These are phyloP conservation scores for Leptodontidium sp. DNA, from an alignment of 2,329 filamentous ascomycete species.

Conservation along the genomic window DNA sequence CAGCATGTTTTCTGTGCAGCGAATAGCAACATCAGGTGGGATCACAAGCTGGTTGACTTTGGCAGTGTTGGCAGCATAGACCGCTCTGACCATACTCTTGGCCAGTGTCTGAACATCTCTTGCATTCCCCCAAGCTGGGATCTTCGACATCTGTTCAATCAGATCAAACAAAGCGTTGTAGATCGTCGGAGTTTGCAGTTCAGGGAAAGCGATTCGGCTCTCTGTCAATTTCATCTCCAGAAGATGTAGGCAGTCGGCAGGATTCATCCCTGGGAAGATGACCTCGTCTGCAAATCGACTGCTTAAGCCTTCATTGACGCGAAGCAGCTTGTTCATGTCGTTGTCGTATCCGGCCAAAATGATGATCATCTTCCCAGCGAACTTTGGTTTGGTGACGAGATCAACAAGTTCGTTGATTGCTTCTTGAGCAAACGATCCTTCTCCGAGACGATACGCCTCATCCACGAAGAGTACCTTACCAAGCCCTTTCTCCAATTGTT, in stretches of 20 bases:
- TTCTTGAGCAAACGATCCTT: slow-evolving; percentile 64
- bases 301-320: slow-evolving; percentile 59
- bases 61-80: slow-evolving; percentile 36
- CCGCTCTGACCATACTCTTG: slow-evolving; percentile 52
- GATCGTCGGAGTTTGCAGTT: slow-evolving; percentile 42
- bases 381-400: slow-evolving; percentile 55
- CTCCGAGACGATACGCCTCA: slow-evolving; percentile 63
- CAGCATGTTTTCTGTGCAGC: slow-evolving; percentile 41
- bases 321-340: slow-evolving; percentile 62
- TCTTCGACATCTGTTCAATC: slow-evolving; percentile 50
- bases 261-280: slow-evolving; percentile 50
- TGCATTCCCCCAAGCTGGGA: slow-evolving; percentile 60
- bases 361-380: slow-evolving; percentile 58
- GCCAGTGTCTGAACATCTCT: slow-evolving; percentile 59
- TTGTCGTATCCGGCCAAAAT: slow-evolving; percentile 65
- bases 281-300: slow-evolving; percentile 63
- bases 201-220: slow-evolving; percentile 41
- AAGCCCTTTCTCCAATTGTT: slow-evolving; percentile 60
- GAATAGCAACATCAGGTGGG: slow-evolving; percentile 30
- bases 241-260: slow-evolving; percentile 49
- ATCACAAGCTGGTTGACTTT: slow-evolving; percentile 36
- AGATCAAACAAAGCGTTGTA: slow-evolving; percentile 34
- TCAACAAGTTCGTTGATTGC: slow-evolving; percentile 75
- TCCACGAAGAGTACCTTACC: slow-evolving; percentile 67
- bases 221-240: slow-evolving; percentile 48